Evolutionary conservation across 108 stramenopile genomes (phyloP), one percentile per base, ranked within the genome.

Genomic region (Mediolabrus comicus): DNA sequence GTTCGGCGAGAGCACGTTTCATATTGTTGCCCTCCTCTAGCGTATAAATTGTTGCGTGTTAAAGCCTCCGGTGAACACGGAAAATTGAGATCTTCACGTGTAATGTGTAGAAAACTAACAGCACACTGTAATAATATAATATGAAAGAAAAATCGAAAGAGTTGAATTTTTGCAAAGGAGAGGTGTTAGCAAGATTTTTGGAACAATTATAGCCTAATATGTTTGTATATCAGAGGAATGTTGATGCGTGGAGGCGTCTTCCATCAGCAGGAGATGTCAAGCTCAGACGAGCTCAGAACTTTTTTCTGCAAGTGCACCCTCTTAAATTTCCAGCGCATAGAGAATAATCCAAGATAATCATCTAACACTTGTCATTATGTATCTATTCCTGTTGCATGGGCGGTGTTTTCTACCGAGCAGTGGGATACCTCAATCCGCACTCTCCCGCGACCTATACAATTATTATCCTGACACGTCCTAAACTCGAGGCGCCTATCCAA

Each of bases 1-100:
- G 86, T 77, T 91, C 88, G 54, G 92, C 92, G 53, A 94, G 71
- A 24, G 92, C 92, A 64, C 92, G 87, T 65, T 94, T 94, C 92
- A 94, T 94, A 64, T 43, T 67, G 38, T 57, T 28, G 7, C 16
- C 46, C 46, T n/a, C 9, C 1, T 9, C 41, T 16, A 49, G n/a
- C n/a, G n/a, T 49, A 49, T 49, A 49, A 49, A 49, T 49, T 49
- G 46, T 49, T 49, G 46, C 46, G 46, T 49, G 46, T 9, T 49
- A 9, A 49, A 22, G 22, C 46, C 22, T 49, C 46, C 46, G 22
- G 46, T 8, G n/a, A n/a, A n/a, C n/a, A n/a, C 19, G 46, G 17
- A 6, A 49, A 49, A 49, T 49, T 49, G 46, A 22, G 46, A 49
- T 49, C 22, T 22, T 4, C 22, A n/a, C 46, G 22, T 49, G 46